Evolutionary conservation across 805 yeast species (phyloP), one percentile per base, ranked within the genome.

Genomic region (Lipomyces sp.): DNA sequence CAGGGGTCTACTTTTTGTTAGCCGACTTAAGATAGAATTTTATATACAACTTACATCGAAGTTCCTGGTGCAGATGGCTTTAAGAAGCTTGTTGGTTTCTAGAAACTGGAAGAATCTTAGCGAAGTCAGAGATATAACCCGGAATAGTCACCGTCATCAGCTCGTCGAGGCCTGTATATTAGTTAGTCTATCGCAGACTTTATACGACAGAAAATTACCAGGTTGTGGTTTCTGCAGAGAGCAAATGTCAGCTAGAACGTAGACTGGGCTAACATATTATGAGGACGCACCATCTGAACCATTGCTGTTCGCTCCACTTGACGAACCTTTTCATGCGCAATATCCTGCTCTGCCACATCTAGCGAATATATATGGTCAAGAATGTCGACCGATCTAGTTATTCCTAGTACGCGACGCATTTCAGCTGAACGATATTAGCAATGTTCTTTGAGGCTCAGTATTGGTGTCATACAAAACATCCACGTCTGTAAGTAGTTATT

Each of bases 1-100:
- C 91, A 0, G 92, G 90, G 2, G 76, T 73, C 69, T 71, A 18
- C 35, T 33, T 53, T 32, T 24, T 53, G 42, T 30, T 54, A 34
- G 45, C 11, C n/a, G n/a, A 54, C 29, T 53, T 53, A 39, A 8
- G 13, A n/a, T 29, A 24, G 11, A 35, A 45, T 34, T 34, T n/a
- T 42, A 6, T 7, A n/a, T 29, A 39, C n/a, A 32, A 32, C 60
- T 13, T 56, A 75, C 76, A 2, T 79, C 79, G 64, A 79, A 80
- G 74, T 88, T 88, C 71, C 91, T 81, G 0, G 92, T 88, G 72
- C 90, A 86, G 13, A 88, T 87, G 2, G 88, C 83, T 71, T 82
- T 84, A 51, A 80, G 80, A 13, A 87, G 72, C 0, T 74, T 62
- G 15, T 73, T 64, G 1, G 62, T 55, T 10, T 73, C 71, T 13